phyloP scores from a whole-genome alignment of 176 grass and related monocot species.

The Cenchrus americanus region DNA sequence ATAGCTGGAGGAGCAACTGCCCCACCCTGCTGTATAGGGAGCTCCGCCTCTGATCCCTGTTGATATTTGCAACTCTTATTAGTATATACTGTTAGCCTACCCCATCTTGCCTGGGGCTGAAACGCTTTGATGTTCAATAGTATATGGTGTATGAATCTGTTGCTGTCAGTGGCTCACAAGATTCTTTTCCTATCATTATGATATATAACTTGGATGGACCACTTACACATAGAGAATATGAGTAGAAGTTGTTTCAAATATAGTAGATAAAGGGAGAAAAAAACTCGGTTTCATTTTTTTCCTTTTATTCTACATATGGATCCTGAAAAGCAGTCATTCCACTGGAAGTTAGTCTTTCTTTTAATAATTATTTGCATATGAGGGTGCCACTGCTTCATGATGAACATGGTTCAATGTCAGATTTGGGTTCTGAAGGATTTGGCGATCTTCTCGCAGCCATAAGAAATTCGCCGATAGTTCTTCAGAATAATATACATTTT shows the following conservation, averaged over 20 bases:
- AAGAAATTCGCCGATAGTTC: conserved; percentile 74
- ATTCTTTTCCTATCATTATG: conserved; percentile 22
- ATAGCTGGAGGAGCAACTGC: too few relatives aligned
- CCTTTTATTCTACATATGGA: conserved; percentile 23
- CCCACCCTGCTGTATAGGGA: too few relatives aligned
- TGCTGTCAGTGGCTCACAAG: not conserved
- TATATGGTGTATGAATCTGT: conserved; percentile 19
- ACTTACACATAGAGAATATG: conserved; percentile 17
- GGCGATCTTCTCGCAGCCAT: conserved; percentile 93
- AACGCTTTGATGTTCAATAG: not conserved
- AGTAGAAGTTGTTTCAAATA: conserved; percentile 24
- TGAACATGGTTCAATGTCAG: conserved; percentile 55
- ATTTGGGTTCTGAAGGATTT: conserved; percentile 99
- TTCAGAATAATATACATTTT: conserved; percentile 99
- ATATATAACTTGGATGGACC: conserved; percentile 17
- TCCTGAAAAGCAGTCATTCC: conserved; percentile 18
- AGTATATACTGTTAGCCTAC: too few relatives aligned
- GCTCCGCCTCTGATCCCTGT: not conserved
- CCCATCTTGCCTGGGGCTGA: too few relatives aligned
- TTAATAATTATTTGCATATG: conserved; percentile 23
- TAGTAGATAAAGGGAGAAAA: conserved; percentile 8
- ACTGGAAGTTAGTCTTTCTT: conserved; percentile 18
- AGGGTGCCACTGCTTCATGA: conserved; percentile 36
- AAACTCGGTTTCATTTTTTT: conserved; percentile 20
- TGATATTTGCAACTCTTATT: not conserved